Base-by-base conservation (phyloP, 768 basidiomycete species). In the Chalciporus sphaerocephalus region DNA sequence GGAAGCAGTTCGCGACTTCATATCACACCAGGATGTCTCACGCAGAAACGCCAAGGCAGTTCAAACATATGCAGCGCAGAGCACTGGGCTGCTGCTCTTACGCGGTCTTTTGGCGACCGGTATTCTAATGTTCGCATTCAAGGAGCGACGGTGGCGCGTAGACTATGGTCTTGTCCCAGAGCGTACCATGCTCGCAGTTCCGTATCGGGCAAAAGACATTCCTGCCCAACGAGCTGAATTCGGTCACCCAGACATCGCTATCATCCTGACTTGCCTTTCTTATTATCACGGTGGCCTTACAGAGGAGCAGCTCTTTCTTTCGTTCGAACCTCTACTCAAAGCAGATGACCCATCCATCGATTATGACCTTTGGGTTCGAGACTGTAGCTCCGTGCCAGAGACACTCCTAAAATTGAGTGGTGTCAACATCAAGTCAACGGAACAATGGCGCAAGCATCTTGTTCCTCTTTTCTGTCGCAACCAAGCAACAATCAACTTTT, bases 141-240 rank as follows among this genome's bases (percentile, higher is more conserved):
- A 35, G 33, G 68, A 70, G 2, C 66, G 65, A 17, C 55, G 71
- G 18, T 70, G 69, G 69, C 45, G 70, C 2, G 71, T 72, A 7
- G 64, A 71, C 42, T 72, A 67, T 51, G 69, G 69, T 3, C 64
- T 66, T 13, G 48, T 67, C 32, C 58, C 47, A 6, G 5, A 32
- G 15, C 64, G 69, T 13, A 69, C 70, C 0, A 52, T 58, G 54
- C 50, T 70, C 4, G 69, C 69, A 0, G 71, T 70, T 1, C 69
- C 69, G 0, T 70, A 70, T 20, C 54, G 69, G 2, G 71, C 69
- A 0, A 70, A 67, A 42, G 71, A 72, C 18, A 52, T 68, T 16
- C 69, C 69, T 0, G 55, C 70, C 6, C 48, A 54, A 34, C 54
- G 63, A 21, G 69, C 69, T n/a, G 69, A 72, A 16, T 70, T 70